These are phyloP conservation scores for Cyathus striatus DNA, from an alignment of 768 basidiomycete species.

Conservation along the genomic window DNA sequence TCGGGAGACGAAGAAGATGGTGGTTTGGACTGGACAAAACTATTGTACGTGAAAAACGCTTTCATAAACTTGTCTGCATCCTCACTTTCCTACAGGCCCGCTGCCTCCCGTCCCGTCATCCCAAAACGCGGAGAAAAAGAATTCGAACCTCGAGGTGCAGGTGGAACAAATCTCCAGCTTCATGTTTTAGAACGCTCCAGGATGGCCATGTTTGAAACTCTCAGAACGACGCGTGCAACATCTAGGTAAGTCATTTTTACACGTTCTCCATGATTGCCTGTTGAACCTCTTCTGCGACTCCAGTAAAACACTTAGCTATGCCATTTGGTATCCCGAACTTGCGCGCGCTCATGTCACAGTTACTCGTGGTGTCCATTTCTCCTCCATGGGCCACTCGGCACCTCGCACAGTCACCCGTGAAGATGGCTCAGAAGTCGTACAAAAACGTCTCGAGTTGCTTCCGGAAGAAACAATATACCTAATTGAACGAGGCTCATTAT, in stretches of 20 bases:
- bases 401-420: conserved; percentile 38
- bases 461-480: conserved; percentile 96
- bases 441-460: conserved; percentile 76
- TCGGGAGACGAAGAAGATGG: conserved; percentile 70
- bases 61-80: not conserved
- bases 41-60: conserved; percentile 39
- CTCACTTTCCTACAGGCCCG: conserved; percentile 26
- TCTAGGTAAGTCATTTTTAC: conserved; percentile 63
- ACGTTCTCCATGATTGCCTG: not conserved
- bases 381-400: conserved; percentile 75
- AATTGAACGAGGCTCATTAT: conserved; percentile 83
- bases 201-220: conserved; percentile 81
- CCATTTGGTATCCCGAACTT: conserved; percentile 68
- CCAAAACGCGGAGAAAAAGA: conserved; percentile 98
- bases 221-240: conserved; percentile 68
- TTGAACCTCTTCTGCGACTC: not conserved
- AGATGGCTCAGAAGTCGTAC: conserved; percentile 33
- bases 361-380: conserved; percentile 81
- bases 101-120: conserved; percentile 60
- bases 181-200: conserved; percentile 79
- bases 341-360: conserved; percentile 62
- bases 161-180: conserved; percentile 72
- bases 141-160: conserved; percentile 72
- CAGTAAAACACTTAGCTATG: conserved; percentile 79
- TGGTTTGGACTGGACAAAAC: conserved; percentile 78